Conservation (phyloP, 2,329 filamentous ascomycete genomes). For the Albophoma yamanashiensis region DNA sequence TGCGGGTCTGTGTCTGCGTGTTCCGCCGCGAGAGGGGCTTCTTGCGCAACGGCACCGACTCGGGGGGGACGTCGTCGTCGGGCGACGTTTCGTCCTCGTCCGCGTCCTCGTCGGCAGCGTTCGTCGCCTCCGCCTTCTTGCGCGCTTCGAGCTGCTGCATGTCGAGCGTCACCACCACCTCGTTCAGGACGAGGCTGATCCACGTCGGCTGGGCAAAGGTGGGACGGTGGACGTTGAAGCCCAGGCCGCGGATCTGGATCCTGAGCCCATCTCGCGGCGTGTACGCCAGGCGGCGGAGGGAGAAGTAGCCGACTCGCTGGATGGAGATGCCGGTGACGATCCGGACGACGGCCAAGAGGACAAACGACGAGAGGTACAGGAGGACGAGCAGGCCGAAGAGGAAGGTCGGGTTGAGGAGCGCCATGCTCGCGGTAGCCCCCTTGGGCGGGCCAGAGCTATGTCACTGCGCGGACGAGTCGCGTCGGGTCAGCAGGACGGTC, state of each 20-base stretch:
- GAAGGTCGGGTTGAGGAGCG: conserved; percentile 66
- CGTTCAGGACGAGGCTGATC: conserved; percentile 81
- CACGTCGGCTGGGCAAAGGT: conserved; percentile 97
- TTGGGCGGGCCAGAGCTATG: neutral
- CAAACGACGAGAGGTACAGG: conserved; percentile 82
- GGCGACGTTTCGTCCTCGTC: neutral
- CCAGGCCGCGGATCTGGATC: conserved; percentile 81
- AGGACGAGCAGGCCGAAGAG: conserved; percentile 77
- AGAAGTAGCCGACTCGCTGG: conserved; percentile 87
- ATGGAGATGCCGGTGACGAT: conserved; percentile 92
- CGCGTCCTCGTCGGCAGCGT: conserved; percentile 8
- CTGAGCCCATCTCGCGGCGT: conserved; percentile 80
- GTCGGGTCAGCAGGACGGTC: neutral
- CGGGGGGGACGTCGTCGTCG: neutral
- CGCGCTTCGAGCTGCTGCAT: conserved; percentile 51
- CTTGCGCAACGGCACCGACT: conserved; percentile 4
- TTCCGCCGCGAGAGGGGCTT: conserved; percentile 4
- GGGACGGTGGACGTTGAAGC: conserved; percentile 79
- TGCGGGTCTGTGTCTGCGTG: conserved; percentile 32
- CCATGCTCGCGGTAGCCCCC: conserved; percentile 33
- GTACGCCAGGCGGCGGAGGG: conserved; percentile 82
- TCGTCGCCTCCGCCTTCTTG: conserved; percentile 22
- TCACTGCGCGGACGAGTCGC: neutral
- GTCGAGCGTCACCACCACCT: conserved; percentile 77
- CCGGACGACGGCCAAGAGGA: conserved; percentile 84